phyloP scores from a whole-genome alignment of 129 eudicot genomes.

The Scalesia atractyloides region DNA sequence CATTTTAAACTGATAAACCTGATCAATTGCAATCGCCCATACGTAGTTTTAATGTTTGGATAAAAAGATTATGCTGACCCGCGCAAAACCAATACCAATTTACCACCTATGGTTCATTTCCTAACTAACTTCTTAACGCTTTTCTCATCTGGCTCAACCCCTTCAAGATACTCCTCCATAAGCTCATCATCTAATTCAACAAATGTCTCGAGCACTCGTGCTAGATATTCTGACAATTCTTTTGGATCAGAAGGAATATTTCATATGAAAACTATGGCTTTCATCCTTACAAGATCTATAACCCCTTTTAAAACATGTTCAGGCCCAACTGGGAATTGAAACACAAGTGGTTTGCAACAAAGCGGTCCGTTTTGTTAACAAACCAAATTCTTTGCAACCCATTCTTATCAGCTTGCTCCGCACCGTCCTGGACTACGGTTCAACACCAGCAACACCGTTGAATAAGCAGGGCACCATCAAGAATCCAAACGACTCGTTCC shows the following conservation, averaged over 20 bases:
- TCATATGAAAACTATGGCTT: too few species aligned
- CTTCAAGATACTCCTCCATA: slow-evolving; percentile 88
- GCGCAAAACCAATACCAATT: slow-evolving; percentile 72
- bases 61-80: slow-evolving; percentile 55
- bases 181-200: slow-evolving; percentile 82
- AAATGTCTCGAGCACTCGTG: slow-evolving; percentile 59
- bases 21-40: too few species aligned
- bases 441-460: slow-evolving; percentile 95
- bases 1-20: too few species aligned
- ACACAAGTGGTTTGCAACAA: slow-evolving; percentile 92
- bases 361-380: slow-evolving; percentile 91
- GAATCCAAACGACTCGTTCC: slow-evolving; percentile 87
- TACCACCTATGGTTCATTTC: slow-evolving; percentile 61
- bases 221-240: too few species aligned
- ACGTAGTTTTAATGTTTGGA: not conserved
- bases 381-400: slow-evolving; percentile 89
- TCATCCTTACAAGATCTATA: slow-evolving; percentile 71
- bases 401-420: slow-evolving; percentile 92
- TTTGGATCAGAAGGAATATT: too few species aligned
- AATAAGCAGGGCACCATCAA: slow-evolving; percentile 92
- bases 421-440: slow-evolving; percentile 90
- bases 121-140: slow-evolving; percentile 66
- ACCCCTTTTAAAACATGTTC: slow-evolving; percentile 75
- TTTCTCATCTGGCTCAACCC: slow-evolving; percentile 78
- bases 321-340: slow-evolving; percentile 79